Percentiles rank a stretch among this genome's conserved stretches.
Evolutionary conservation across 495 filamentous ascomycete genomes (phyloP).

Genomic region (Chaetomium tenue): DNA sequence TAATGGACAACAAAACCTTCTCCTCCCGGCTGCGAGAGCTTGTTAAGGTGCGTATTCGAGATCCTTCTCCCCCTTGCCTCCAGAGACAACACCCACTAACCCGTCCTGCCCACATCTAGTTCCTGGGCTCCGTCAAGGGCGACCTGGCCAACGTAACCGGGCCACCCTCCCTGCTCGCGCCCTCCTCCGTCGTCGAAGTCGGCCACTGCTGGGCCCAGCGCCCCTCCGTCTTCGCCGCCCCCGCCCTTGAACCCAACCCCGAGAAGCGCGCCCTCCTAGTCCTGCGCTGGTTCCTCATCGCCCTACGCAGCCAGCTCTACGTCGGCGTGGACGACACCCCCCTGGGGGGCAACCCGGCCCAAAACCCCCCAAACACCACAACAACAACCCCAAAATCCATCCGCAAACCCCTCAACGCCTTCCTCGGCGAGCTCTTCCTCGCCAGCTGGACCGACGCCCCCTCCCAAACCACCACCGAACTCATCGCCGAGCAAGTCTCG

Average conservation of each 20-base stretch:
- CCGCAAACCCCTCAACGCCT: constrained; percentile 45
- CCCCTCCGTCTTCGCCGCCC: constrained; percentile 75
- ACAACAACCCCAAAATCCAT: constrained; percentile 21
- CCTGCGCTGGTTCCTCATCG: constrained; percentile 80
- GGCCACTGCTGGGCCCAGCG: constrained; percentile 87
- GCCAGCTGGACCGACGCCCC: constrained; percentile 72
- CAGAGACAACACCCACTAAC: neutral
- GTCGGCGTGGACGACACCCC: constrained; percentile 25
- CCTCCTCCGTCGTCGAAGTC: constrained; percentile 77
- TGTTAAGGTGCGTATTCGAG: constrained; percentile 22
- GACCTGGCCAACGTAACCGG: constrained; percentile 84
- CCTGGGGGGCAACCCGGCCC: neutral
- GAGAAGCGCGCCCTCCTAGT: constrained; percentile 72
- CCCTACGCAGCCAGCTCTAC: constrained; percentile 74
- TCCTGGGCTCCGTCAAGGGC: constrained; percentile 79
- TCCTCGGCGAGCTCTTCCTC: constrained; percentile 45
- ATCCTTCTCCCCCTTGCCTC: neutral
- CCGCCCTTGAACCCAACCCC: constrained; percentile 65
- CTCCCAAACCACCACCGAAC: constrained; percentile 68
- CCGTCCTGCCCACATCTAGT: constrained; percentile 44
- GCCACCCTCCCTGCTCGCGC: constrained; percentile 78
- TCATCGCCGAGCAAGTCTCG: constrained; percentile 55
- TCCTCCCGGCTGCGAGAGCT: constrained; percentile 32
- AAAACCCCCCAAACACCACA: neutral
- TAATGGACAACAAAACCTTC: constrained; percentile 28